Evolutionary conservation across 176 grass and related monocot genomes (phyloP).

Genomic region (Raddia distichophylla): DNA sequence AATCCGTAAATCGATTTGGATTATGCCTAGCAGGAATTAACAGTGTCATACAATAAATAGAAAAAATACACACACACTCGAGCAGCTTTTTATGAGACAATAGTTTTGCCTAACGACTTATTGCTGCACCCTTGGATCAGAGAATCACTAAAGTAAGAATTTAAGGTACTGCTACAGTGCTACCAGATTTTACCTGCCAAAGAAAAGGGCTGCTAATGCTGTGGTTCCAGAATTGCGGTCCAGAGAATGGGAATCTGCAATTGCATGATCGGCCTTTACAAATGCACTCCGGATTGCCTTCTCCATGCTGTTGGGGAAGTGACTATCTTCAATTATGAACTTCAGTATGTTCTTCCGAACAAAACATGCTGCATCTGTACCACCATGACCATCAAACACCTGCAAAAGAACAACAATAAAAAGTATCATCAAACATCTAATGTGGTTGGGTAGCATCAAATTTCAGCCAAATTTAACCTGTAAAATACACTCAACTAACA

Average conservation of each 20-base stretch:
- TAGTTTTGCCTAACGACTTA: conserved; percentile 2
- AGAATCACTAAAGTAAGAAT: conserved; percentile 7
- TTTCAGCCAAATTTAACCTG: neutral
- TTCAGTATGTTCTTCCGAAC: conserved; percentile 85
- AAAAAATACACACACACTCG: neutral
- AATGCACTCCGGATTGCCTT: conserved; percentile 76
- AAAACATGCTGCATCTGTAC: conserved; percentile 84
- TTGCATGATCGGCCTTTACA: conserved; percentile 74
- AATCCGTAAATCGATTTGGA: neutral
- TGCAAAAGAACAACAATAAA: conserved; percentile 28
- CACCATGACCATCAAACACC: conserved; percentile 98
- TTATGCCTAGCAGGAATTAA: neutral
- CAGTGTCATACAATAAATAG: conserved; percentile 7
- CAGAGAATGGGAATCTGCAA: conserved; percentile 87
- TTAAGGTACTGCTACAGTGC: conserved; percentile 6
- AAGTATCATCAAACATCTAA: conserved; percentile 41
- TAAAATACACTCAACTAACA: conserved; percentile 12
- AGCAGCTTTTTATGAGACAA: neutral
- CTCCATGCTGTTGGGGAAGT: conserved; percentile 78
- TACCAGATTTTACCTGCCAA: conserved; percentile 61
- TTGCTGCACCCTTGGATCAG: neutral
- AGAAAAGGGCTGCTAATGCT: conserved; percentile 75
- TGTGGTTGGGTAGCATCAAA: neutral
- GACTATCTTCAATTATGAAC: conserved; percentile 79
- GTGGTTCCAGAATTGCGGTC: conserved; percentile 89